Evolutionary conservation across 176 grass and related monocot species (phyloP).

Genomic region (Triticum dicoccoides): DNA sequence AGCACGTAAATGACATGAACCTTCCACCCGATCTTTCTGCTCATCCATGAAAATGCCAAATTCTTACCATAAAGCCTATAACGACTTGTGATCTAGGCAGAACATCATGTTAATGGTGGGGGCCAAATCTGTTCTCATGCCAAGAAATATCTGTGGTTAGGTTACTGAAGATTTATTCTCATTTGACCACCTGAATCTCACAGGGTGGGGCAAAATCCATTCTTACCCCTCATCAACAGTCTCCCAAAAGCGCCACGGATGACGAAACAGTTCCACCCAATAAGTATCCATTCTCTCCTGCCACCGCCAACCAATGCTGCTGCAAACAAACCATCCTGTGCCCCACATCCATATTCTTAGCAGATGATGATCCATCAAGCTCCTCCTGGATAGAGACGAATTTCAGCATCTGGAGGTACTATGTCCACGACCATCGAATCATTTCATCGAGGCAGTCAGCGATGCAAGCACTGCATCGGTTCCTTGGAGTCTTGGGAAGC

Average conservation of each 20-base stretch:
- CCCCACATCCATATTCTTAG: conserved; percentile 19
- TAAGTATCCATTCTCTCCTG: conserved; percentile 23
- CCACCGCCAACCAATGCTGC: conserved; percentile 14
- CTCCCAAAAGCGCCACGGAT: conserved; percentile 17
- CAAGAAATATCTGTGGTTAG: background rate
- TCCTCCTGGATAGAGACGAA: conserved; percentile 37
- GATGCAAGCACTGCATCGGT: background rate
- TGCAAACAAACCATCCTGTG: conserved; percentile 16
- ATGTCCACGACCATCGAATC: background rate
- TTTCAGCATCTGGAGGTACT: conserved; percentile 3
- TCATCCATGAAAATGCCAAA: background rate
- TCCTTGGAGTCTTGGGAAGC: too few relatives aligned
- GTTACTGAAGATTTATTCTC: conserved; percentile 27
- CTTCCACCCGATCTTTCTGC: conserved; percentile 27
- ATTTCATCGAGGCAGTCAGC: background rate
- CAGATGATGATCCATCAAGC: conserved; percentile 30
- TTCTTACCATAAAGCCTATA: background rate
- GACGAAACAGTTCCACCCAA: conserved; percentile 35
- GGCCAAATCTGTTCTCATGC: background rate
- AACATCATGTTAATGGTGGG: background rate
- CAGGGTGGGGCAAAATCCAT: conserved; percentile 21
- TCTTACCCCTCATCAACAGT: conserved; percentile 22
- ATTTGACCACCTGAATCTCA: conserved; percentile 42
- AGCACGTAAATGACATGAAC: conserved; percentile 25
- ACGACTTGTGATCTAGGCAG: conserved; percentile 20